These are phyloP conservation scores for Pleurotus djamor DNA, from an alignment of 768 basidiomycete species.

Conservation along the genomic window DNA sequence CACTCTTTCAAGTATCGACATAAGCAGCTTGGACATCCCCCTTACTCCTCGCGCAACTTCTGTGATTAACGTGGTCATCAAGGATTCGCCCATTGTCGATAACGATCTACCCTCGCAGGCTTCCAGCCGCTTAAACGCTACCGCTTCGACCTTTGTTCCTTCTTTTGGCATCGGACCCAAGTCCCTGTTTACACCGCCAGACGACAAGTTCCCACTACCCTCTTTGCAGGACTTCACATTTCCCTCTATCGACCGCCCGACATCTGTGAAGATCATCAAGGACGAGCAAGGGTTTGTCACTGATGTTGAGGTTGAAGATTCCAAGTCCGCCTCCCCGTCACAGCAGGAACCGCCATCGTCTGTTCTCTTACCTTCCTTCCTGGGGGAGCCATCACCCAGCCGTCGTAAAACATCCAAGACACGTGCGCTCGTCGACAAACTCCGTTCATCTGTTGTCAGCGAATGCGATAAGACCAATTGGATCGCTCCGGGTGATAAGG, in stretches of 20 bases:
- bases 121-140: slow-evolving; percentile 31
- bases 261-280: slow-evolving; percentile 42
- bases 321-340: slow-evolving; percentile 22
- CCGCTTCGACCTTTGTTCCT: slow-evolving; percentile 45
- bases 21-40: slow-evolving; percentile 40
- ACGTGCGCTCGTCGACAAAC: slow-evolving; percentile 55
- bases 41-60: slow-evolving; percentile 39
- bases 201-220: slow-evolving; percentile 4
- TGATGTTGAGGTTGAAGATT: slow-evolving; percentile 27
- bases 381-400: slow-evolving; percentile 33
- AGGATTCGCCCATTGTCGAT: slow-evolving; percentile 26
- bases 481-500: neutral
- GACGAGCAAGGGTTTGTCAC: slow-evolving; percentile 54
- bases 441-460: slow-evolving; percentile 35
- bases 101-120: slow-evolving; percentile 16
- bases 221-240: slow-evolving; percentile 40
- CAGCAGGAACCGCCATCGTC: slow-evolving; percentile 24
- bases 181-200: slow-evolving; percentile 5
- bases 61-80: slow-evolving; percentile 33
- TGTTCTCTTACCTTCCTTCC: slow-evolving; percentile 45
- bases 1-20: slow-evolving; percentile 37
- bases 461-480: slow-evolving; percentile 7
- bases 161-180: slow-evolving; percentile 23
- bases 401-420: slow-evolving; percentile 49
- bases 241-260: slow-evolving; percentile 42